Conservation (phyloP, 306 rosid species). For the Inga laurina region DNA sequence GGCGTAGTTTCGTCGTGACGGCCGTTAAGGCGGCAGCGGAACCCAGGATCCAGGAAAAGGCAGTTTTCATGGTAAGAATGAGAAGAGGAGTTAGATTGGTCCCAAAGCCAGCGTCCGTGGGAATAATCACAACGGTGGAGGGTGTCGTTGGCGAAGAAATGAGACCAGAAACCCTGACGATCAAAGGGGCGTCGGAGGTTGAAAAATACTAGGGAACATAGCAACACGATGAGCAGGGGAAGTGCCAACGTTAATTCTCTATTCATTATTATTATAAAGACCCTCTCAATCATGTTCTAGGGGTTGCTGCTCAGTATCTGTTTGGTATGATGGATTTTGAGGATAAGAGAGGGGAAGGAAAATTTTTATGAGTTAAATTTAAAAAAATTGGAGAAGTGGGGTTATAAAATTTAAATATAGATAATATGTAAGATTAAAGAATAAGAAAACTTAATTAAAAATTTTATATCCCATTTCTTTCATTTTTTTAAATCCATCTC, state of each 20-base stretch:
- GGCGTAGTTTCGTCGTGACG: constrained; percentile 49
- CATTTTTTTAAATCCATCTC: no score
- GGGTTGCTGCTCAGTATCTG: background rate
- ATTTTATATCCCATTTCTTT: no score
- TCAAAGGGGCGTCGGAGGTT: constrained; percentile 42
- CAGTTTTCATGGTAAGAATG: constrained; percentile 63
- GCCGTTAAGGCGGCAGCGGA: constrained; percentile 71
- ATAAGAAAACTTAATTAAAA: no score
- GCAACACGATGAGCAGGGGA: constrained; percentile 42
- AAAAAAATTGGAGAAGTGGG: no score
- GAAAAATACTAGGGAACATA: constrained; percentile 38
- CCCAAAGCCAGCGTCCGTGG: constrained; percentile 71
- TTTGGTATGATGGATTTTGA: no score
- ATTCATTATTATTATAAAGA: constrained; percentile 30
- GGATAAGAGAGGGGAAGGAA: no score
- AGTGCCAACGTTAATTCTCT: constrained; percentile 49
- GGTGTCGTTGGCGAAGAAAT: constrained; percentile 16
- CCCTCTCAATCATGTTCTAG: background rate
- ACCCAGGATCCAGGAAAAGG: constrained; percentile 85
- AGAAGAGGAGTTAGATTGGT: constrained; percentile 26
- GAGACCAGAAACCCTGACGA: constrained; percentile 44
- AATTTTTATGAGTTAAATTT: no score
- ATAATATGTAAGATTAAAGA: no score
- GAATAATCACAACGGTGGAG: constrained; percentile 55
- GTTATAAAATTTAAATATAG: no score